These are phyloP conservation scores for Entomortierella lignicola DNA, from an alignment of 192 early-diverging fungal species.

Conservation along the genomic window DNA sequence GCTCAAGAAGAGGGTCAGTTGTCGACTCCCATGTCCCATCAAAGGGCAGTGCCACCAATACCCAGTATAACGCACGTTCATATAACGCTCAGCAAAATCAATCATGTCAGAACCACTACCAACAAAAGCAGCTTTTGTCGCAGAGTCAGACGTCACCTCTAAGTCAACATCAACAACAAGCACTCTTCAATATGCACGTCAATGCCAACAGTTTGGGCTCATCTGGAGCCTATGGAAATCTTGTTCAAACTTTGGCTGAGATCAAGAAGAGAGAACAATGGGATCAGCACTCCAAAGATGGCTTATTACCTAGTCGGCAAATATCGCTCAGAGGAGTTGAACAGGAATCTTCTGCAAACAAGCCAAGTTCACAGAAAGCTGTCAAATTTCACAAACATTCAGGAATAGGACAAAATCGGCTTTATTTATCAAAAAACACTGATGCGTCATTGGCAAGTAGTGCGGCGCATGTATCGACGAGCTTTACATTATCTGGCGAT, in stretches of 20 bases:
- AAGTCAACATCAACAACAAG: slow-evolving; percentile 40
- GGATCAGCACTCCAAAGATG: neutral
- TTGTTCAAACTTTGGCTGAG: slow-evolving; percentile 34
- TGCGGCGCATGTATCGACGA: no score
- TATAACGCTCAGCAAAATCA: slow-evolving; percentile 13
- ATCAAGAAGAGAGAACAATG: slow-evolving; percentile 26
- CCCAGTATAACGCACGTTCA: neutral
- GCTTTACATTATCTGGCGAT: no score
- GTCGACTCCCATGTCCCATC: slow-evolving; percentile 3
- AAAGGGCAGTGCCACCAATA: no score
- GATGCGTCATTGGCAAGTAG: no score
- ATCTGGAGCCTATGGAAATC: slow-evolving; percentile 40
- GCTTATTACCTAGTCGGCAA: neutral
- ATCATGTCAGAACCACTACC: neutral
- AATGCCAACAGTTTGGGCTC: slow-evolving; percentile 47
- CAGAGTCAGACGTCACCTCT: slow-evolving; percentile 18
- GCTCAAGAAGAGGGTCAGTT: slow-evolving; percentile 14
- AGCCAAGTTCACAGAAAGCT: no score
- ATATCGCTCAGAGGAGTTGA: slow-evolving; percentile 18
- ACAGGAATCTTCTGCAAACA: neutral
- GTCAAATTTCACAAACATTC: slow-evolving; percentile 11
- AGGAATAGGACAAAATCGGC: no score
- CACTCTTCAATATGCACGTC: slow-evolving; percentile 40
- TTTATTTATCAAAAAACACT: no score
- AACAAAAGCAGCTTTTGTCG: slow-evolving; percentile 15